Conservation (phyloP, 1,284 basidiomycete species). For the Singerocomus inundabilis region DNA sequence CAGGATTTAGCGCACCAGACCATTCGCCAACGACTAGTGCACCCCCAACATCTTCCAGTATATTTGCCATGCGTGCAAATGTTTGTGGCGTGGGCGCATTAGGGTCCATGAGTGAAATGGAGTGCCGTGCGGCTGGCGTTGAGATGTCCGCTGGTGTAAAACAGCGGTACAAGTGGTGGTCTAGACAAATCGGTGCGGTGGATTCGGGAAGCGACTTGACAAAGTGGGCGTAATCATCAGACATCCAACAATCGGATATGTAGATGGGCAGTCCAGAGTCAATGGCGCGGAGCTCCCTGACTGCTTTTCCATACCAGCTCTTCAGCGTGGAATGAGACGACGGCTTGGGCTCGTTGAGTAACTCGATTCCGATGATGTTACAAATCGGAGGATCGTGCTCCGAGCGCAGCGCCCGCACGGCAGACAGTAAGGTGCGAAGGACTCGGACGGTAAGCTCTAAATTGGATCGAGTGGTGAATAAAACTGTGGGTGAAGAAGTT, state of each 20-base stretch:
- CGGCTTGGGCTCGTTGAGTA: conserved; percentile 80
- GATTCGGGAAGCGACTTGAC: conserved; percentile 38
- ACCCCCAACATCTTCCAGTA: conserved; percentile 48
- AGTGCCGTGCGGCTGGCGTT: conserved; percentile 59
- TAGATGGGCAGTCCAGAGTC: conserved; percentile 65
- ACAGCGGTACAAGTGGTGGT: conserved; percentile 88
- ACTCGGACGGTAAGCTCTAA: conserved; percentile 55
- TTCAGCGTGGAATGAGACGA: conserved; percentile 49
- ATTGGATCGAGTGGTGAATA: conserved; percentile 52
- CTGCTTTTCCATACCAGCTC: conserved; percentile 65
- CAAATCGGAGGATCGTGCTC: conserved; percentile 40
- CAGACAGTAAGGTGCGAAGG: conserved; percentile 44
- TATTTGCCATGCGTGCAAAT: conserved; percentile 43
- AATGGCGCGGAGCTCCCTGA: conserved; percentile 53
- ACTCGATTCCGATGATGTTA: conserved; percentile 79
- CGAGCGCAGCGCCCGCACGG: conserved; percentile 39
- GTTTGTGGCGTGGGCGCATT: conserved; percentile 41
- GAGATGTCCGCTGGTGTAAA: conserved; percentile 65
- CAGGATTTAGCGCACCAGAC: conserved; percentile 75
- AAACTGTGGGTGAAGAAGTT: conserved; percentile 47
- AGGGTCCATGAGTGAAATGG: conserved; percentile 42
- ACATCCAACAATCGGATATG: conserved; percentile 79
- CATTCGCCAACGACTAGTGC: conserved; percentile 83
- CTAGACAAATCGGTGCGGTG: conserved; percentile 59
- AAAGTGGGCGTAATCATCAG: conserved; percentile 63